Percentiles rank a stretch among this genome's conserved stretches.
Evolutionary conservation across 208 protist genomes (phyloP).

Genomic region (Crithidia thermophila): DNA sequence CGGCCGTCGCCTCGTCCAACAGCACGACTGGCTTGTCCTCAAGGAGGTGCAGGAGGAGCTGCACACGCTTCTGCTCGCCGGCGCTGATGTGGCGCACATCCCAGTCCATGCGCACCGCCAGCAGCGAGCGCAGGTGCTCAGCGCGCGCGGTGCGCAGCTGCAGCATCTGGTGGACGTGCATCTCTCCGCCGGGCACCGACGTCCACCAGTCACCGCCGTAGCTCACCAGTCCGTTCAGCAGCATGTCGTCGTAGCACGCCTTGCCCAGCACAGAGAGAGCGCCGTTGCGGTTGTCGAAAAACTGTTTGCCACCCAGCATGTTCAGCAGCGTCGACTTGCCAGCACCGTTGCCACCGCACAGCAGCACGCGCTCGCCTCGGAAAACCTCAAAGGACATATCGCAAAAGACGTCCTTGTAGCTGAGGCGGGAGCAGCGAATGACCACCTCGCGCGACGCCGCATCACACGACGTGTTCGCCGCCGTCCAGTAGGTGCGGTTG

Average conservation of each 20-base stretch:
- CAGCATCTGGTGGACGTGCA: slow-evolving; percentile 75
- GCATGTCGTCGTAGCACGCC: slow-evolving; percentile 81
- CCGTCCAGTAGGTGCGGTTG: not conserved
- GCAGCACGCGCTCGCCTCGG: slow-evolving; percentile 67
- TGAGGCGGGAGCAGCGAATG: slow-evolving; percentile 52
- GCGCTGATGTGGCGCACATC: slow-evolving; percentile 81
- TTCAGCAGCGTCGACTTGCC: slow-evolving; percentile 95
- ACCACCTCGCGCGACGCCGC: slow-evolving; percentile 24
- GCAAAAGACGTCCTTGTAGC: slow-evolving; percentile 70
- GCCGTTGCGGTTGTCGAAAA: slow-evolving; percentile 58
- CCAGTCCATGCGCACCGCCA: slow-evolving; percentile 85
- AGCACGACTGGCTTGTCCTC: slow-evolving; percentile 74
- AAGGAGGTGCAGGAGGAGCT: slow-evolving; percentile 77
- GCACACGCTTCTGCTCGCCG: slow-evolving; percentile 89
- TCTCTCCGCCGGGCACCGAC: slow-evolving; percentile 61
- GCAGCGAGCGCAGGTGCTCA: slow-evolving; percentile 46
- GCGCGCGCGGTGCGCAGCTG: slow-evolving; percentile 52
- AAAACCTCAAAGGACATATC: slow-evolving; percentile 56
- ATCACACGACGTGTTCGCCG: not conserved
- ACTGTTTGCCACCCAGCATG: slow-evolving; percentile 90
- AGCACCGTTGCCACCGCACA: slow-evolving; percentile 95
- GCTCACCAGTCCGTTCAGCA: slow-evolving; percentile 62
- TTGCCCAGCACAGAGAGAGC: slow-evolving; percentile 70
- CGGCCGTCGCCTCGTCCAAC: slow-evolving; percentile 91
- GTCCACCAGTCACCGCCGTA: slow-evolving; percentile 85